Conservation (phyloP, 1,284 basidiomycete species). For the Austroboletus olivaceoglutinosus region DNA sequence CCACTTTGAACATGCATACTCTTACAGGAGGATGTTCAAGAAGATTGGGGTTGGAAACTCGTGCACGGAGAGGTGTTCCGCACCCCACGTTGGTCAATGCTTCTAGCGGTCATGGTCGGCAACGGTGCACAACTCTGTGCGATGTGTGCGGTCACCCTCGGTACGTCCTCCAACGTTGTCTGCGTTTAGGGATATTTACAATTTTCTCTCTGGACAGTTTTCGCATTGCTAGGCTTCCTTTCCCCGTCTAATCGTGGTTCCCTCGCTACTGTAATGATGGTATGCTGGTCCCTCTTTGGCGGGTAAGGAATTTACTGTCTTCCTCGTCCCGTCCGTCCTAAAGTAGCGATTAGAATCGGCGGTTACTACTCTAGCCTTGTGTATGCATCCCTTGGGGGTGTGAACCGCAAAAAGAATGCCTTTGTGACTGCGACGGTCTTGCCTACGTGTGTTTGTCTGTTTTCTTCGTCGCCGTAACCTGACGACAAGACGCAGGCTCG, state of each 20-base stretch:
- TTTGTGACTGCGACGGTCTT: constrained; percentile 87
- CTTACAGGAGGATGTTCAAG: constrained; percentile 88
- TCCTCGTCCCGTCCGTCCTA: not conserved
- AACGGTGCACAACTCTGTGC: constrained; percentile 88
- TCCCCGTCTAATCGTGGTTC: constrained; percentile 95
- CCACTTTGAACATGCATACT: constrained; percentile 7
- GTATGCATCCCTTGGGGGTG: constrained; percentile 83
- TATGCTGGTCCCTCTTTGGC: constrained; percentile 95
- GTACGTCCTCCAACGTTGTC: constrained; percentile 37
- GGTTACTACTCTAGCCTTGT: constrained; percentile 88
- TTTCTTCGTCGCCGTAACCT: not conserved
- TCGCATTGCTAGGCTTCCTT: constrained; percentile 96
- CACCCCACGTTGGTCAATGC: constrained; percentile 73
- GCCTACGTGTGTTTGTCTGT: constrained; percentile 62
- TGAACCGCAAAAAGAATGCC: constrained; percentile 77
- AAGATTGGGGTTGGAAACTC: constrained; percentile 98
- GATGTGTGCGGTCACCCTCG: constrained; percentile 88
- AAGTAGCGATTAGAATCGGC: constrained; percentile 55
- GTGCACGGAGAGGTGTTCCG: constrained; percentile 97
- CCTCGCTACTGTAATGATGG: constrained; percentile 93
- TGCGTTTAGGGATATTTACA: constrained; percentile 6
- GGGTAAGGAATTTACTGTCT: constrained; percentile 41
- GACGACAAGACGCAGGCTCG: constrained; percentile 46
- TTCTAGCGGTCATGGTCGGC: constrained; percentile 84
- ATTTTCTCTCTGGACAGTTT: constrained; percentile 51